Percentiles rank a stretch among this genome's conserved stretches.
Conservation (phyloP, 352 stramenopile species). For the Phytophthora melonis region DNA sequence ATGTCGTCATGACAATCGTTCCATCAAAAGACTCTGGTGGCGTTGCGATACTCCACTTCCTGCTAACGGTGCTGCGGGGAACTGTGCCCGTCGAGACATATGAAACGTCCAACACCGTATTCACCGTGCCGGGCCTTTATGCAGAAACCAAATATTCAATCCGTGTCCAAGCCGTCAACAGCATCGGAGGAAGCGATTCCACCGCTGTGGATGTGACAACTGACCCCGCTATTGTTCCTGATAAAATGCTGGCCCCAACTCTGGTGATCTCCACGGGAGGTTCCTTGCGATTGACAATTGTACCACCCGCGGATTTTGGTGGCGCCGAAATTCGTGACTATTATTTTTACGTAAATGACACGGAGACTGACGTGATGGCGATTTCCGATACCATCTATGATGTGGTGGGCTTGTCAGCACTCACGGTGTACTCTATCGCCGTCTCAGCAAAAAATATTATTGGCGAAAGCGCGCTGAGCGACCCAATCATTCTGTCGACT, state of each 20-base stretch:
- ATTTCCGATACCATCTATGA: slow-evolving; percentile 39
- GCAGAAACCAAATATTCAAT: slow-evolving; percentile 48
- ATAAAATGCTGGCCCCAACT: slow-evolving; percentile 22
- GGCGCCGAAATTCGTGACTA: slow-evolving; percentile 42
- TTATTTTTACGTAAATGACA: slow-evolving; percentile 41
- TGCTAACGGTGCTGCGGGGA: slow-evolving; percentile 22
- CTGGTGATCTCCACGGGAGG: slow-evolving; percentile 45
- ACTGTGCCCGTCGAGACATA: slow-evolving; percentile 27
- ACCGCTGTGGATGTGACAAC: slow-evolving; percentile 28
- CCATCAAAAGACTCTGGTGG: slow-evolving; percentile 47
- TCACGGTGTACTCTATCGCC: slow-evolving; percentile 40
- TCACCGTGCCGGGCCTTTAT: slow-evolving; percentile 41
- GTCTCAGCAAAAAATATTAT: slow-evolving; percentile 44
- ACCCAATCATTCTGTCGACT: slow-evolving; percentile 38
- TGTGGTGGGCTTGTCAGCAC: slow-evolving; percentile 40
- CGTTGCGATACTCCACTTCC: slow-evolving; percentile 29
- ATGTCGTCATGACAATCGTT: slow-evolving; percentile 27
- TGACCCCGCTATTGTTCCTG: slow-evolving; percentile 31
- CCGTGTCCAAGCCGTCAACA: slow-evolving; percentile 38
- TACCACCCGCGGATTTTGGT: slow-evolving; percentile 50
- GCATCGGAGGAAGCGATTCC: slow-evolving; percentile 30
- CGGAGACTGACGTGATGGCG: not conserved
- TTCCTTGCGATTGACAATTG: slow-evolving; percentile 35
- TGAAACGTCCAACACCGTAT: slow-evolving; percentile 13
- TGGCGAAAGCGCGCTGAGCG: slow-evolving; percentile 41